Percentiles rank a stretch among this genome's conserved stretches.
phyloP scores from a whole-genome alignment of 2,329 filamentous ascomycete species.

The Aspergillus tubingensis region DNA sequence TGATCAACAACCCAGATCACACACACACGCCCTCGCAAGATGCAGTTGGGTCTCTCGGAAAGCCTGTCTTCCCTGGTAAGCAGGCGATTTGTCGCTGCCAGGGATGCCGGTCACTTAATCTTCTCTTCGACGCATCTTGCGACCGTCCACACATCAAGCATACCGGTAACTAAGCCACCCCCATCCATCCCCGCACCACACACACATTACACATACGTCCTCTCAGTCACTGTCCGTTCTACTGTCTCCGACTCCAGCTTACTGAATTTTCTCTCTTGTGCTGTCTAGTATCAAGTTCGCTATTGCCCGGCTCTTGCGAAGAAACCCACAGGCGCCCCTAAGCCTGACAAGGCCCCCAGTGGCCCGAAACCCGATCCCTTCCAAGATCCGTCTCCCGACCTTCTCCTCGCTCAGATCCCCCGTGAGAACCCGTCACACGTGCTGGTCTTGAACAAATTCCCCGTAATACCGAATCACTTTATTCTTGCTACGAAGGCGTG shows the following conservation, averaged over 20 bases:
- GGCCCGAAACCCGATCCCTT: slow-evolving; percentile 47
- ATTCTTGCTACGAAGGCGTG: slow-evolving; percentile 50
- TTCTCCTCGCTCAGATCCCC: slow-evolving; percentile 46
- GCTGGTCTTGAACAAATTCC: slow-evolving; percentile 52
- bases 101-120: slow-evolving; percentile 38
- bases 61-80: slow-evolving; percentile 39
- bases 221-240: too few species aligned
- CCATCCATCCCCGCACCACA: neutral
- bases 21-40: slow-evolving; percentile 15
- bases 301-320: slow-evolving; percentile 52
- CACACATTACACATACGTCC: too few species aligned
- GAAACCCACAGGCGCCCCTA: slow-evolving; percentile 39
- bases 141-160: slow-evolving; percentile 35
- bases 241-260: neutral
- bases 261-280: neutral
- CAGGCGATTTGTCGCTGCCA: slow-evolving; percentile 38
- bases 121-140: slow-evolving; percentile 45
- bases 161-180: slow-evolving; percentile 33
- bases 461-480: slow-evolving; percentile 52
- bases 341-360: slow-evolving; percentile 21
- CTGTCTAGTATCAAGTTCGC: slow-evolving; percentile 48
- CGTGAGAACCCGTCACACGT: slow-evolving; percentile 37
- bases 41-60: slow-evolving; percentile 42
- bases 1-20: neutral
- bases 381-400: slow-evolving; percentile 43